These are phyloP conservation scores for Colletotrichum tabaci DNA, from an alignment of 2,329 filamentous ascomycete species.

Conservation along the genomic window DNA sequence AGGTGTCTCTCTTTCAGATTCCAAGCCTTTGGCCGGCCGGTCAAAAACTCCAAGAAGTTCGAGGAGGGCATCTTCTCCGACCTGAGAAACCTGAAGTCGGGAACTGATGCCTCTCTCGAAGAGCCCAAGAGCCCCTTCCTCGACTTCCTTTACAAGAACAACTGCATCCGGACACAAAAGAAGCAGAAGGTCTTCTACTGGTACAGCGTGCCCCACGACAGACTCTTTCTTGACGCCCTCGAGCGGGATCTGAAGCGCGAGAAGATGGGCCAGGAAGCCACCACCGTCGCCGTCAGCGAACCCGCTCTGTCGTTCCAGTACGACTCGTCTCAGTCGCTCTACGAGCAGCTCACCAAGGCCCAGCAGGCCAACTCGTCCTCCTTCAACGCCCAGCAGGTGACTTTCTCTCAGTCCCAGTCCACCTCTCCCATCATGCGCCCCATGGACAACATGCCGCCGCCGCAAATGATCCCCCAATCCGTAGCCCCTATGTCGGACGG, in stretches of 20 bases:
- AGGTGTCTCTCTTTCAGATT: conserved; percentile 98
- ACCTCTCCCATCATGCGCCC: conserved; percentile 91
- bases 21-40: conserved; percentile 96
- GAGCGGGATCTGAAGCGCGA: conserved; percentile 98
- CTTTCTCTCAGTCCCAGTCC: conserved; percentile 82
- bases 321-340: conserved; percentile 98
- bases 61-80: conserved; percentile 99
- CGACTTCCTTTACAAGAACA: conserved; percentile 99
- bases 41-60: conserved; percentile 99
- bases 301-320: conserved; percentile 98
- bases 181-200: conserved; percentile 99
- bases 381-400: conserved; percentile 83
- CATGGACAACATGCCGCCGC: conserved; percentile 94
- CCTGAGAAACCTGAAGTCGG: conserved; percentile 96
- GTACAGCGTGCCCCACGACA: conserved; percentile 99
- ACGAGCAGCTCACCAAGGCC: conserved; percentile 99
- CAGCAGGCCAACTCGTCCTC: conserved; percentile 99
- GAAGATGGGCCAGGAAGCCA: conserved; percentile 99
- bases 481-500: conserved; percentile 72
- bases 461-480: conserved; percentile 79
- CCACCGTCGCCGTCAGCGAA: conserved; percentile 96
- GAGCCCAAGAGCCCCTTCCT: conserved; percentile 99
- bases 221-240: conserved; percentile 95
- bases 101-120: conserved; percentile 97
- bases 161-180: conserved; percentile 99